Evolutionary conservation across 2,329 filamentous ascomycete genomes (phyloP).

Genomic region (Shiraia bambusicola): DNA sequence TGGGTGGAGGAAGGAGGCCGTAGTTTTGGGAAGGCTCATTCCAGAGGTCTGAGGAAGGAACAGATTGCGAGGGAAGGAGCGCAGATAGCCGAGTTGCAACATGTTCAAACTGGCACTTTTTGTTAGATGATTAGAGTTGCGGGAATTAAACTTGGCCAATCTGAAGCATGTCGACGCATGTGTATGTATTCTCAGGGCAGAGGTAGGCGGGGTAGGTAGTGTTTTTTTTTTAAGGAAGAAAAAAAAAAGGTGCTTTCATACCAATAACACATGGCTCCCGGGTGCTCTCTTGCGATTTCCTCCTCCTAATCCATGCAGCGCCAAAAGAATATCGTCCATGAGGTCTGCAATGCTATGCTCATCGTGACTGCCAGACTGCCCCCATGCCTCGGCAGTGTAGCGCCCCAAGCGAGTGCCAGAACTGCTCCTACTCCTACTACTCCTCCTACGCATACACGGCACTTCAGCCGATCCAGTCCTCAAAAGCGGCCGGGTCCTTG

Average conservation of each 20-base stretch:
- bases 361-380: slow-evolving; percentile 25
- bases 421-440: slow-evolving; percentile 11
- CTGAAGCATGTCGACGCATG: slow-evolving; percentile 4
- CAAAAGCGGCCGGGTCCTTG: slow-evolving; percentile 36
- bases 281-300: slow-evolving; percentile 19
- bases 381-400: slow-evolving; percentile 15
- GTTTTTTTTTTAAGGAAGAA: no score
- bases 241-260: slow-evolving; percentile 39
- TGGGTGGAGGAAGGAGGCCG: slow-evolving; percentile 38
- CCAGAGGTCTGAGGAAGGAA: slow-evolving; percentile 29
- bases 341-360: slow-evolving; percentile 20
- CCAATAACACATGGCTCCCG: slow-evolving; percentile 29
- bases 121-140: slow-evolving; percentile 30
- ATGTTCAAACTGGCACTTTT: slow-evolving; percentile 25
- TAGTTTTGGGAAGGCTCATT: slow-evolving; percentile 20
- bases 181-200: slow-evolving; percentile 11
- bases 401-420: no score
- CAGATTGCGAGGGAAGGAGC: slow-evolving; percentile 17
- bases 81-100: slow-evolving; percentile 21
- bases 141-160: slow-evolving; percentile 8
- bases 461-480: slow-evolving; percentile 39
- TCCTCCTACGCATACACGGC: neutral
- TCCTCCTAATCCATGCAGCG: slow-evolving; percentile 35
- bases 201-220: neutral
- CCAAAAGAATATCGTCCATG: slow-evolving; percentile 28